phyloP scores from a whole-genome alignment of 768 basidiomycete genomes.

The Pleurotus salmoneostramineus region DNA sequence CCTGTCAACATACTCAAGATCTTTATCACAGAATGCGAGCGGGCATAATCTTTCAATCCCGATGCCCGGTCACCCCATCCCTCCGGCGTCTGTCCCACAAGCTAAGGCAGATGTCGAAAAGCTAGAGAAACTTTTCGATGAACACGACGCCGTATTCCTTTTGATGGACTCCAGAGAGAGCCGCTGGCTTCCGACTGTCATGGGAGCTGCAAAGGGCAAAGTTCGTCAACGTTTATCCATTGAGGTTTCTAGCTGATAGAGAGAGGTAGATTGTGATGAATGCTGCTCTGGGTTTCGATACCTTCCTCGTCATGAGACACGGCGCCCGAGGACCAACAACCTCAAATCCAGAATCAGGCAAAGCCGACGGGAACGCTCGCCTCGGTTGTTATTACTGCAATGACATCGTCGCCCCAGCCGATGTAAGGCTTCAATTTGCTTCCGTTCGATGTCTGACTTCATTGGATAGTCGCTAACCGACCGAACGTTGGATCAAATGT shows the following conservation, averaged over 20 bases:
- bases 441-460: constrained; percentile 15
- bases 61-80: constrained; percentile 96
- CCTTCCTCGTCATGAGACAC: constrained; percentile 95
- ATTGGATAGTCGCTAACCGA: constrained; percentile 57
- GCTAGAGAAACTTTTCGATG: constrained; percentile 75
- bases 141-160: constrained; percentile 88
- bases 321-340: constrained; percentile 53
- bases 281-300: constrained; percentile 93
- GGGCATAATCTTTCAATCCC: constrained; percentile 82
- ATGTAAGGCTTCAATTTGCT: constrained; percentile 48
- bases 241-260: not conserved
- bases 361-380: constrained; percentile 23
- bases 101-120: constrained; percentile 62
- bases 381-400: constrained; percentile 99
- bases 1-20: not conserved
- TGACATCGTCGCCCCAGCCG: constrained; percentile 93
- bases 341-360: constrained; percentile 11
- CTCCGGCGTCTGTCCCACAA: constrained; percentile 50
- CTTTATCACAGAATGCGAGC: constrained; percentile 59
- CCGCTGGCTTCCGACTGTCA: constrained; percentile 91
- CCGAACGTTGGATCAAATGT: constrained; percentile 97
- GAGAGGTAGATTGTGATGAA: constrained; percentile 83
- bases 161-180: constrained; percentile 99
- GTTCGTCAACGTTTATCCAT: constrained; percentile 28
- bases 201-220: constrained; percentile 84